Evolutionary conservation across 345 rosid species (phyloP).

Genomic region (Clarkia xantiana): DNA sequence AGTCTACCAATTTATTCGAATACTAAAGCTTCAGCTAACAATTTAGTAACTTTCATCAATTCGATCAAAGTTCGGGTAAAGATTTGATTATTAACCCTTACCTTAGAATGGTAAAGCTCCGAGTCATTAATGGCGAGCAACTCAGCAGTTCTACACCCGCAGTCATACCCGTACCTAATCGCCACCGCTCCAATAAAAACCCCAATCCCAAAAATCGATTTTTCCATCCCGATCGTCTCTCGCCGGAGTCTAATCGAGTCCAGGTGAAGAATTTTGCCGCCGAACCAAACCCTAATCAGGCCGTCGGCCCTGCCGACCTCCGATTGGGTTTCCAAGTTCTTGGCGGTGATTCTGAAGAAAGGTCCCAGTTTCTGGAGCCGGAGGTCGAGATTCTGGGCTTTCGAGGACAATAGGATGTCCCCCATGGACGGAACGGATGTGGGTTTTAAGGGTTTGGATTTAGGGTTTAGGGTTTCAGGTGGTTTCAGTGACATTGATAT

Average conservation of each 20-base stretch:
- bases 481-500: neutral
- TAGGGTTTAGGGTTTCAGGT: constrained; percentile 1
- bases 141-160: constrained; percentile 61
- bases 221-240: constrained; percentile 67
- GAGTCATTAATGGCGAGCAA: constrained; percentile 91
- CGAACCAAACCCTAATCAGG: constrained; percentile 44
- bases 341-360: constrained; percentile 71
- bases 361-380: constrained; percentile 63
- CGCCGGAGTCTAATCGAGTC: constrained; percentile 55
- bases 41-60: too few relatives aligned
- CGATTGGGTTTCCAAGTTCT: constrained; percentile 27
- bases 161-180: constrained; percentile 58
- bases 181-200: constrained; percentile 89
- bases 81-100: too few relatives aligned
- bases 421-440: constrained; percentile 46
- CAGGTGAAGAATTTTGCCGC: constrained; percentile 70
- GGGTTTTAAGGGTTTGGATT: neutral
- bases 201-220: constrained; percentile 74
- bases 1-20: too few relatives aligned
- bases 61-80: too few relatives aligned
- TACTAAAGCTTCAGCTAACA: too few relatives aligned
- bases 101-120: constrained; percentile 80
- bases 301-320: constrained; percentile 69
- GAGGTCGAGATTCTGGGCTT: constrained; percentile 57
- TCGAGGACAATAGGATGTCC: constrained; percentile 53